These are phyloP conservation scores for Rehmannia glutinosa DNA, from an alignment of 257 asterid species.

Conservation along the genomic window DNA sequence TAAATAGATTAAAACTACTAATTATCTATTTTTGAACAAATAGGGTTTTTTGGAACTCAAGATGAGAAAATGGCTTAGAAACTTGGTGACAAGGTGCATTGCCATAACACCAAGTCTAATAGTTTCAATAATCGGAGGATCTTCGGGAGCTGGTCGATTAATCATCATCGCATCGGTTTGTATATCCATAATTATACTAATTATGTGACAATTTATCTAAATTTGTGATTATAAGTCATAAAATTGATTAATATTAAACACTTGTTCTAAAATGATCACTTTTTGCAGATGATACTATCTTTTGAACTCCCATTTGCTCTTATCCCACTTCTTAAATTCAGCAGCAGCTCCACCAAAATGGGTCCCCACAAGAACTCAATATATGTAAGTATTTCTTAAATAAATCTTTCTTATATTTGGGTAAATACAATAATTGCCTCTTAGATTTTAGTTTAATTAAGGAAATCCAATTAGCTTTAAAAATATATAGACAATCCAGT, in stretches of 20 bases:
- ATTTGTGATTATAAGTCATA: too few relatives aligned
- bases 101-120: slow-evolving; percentile 87
- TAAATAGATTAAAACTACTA: background rate
- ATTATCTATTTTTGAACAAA: background rate
- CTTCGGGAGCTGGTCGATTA: slow-evolving; percentile 79
- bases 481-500: too few relatives aligned
- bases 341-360: slow-evolving; percentile 69
- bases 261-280: background rate
- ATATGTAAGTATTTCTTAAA: slow-evolving; percentile 41
- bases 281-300: slow-evolving; percentile 77
- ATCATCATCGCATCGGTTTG: slow-evolving; percentile 94
- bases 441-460: too few relatives aligned
- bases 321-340: slow-evolving; percentile 75
- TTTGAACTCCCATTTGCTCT: slow-evolving; percentile 90
- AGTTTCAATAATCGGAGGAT: slow-evolving; percentile 80
- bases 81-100: slow-evolving; percentile 69
- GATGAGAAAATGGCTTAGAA: slow-evolving; percentile 76
- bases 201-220: background rate
- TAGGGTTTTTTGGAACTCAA: slow-evolving; percentile 84
- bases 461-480: too few relatives aligned
- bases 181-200: background rate
- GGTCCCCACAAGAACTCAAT: slow-evolving; percentile 91
- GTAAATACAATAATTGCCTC: too few relatives aligned
- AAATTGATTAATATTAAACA: too few relatives aligned
- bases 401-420: background rate